phyloP scores from a whole-genome alignment of 2,329 filamentous ascomycete species.

The Bisporella sp. region DNA sequence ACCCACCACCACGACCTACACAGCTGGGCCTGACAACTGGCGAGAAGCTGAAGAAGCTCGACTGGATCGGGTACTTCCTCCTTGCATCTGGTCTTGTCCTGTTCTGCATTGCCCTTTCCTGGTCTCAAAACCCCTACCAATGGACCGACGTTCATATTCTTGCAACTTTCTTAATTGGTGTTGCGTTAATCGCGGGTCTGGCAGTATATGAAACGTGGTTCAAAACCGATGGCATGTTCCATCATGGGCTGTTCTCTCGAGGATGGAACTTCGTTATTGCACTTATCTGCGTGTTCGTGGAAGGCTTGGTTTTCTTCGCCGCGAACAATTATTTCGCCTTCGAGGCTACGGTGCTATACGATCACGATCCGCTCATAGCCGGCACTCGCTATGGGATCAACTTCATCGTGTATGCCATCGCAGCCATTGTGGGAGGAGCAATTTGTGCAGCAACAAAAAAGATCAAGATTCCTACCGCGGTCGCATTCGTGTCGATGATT shows the following conservation, averaged over 20 bases:
- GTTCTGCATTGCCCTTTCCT: slow-evolving; percentile 33
- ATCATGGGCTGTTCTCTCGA: slow-evolving; percentile 31
- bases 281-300: slow-evolving; percentile 29
- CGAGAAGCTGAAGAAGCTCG: slow-evolving; percentile 31
- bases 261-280: slow-evolving; percentile 33
- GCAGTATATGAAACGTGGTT: slow-evolving; percentile 29
- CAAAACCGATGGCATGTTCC: slow-evolving; percentile 35
- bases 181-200: slow-evolving; percentile 19
- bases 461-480: slow-evolving; percentile 25
- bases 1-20: slow-evolving; percentile 24
- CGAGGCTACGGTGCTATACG: slow-evolving; percentile 24
- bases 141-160: slow-evolving; percentile 31
- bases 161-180: slow-evolving; percentile 30
- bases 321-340: slow-evolving; percentile 38
- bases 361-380: slow-evolving; percentile 28
- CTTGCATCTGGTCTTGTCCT: slow-evolving; percentile 30
- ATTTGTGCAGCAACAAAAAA: slow-evolving; percentile 26
- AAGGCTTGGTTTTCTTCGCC: slow-evolving; percentile 34
- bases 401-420: slow-evolving; percentile 26
- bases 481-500: slow-evolving; percentile 26
- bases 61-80: slow-evolving; percentile 34
- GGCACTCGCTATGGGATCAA: slow-evolving; percentile 29
- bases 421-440: slow-evolving; percentile 25
- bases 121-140: slow-evolving; percentile 32
- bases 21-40: slow-evolving; percentile 22